Percentiles rank a stretch among this genome's conserved stretches.
phyloP scores from a whole-genome alignment of 1,284 basidiomycete species.

The Butyriboletus pseudospeciosus region DNA sequence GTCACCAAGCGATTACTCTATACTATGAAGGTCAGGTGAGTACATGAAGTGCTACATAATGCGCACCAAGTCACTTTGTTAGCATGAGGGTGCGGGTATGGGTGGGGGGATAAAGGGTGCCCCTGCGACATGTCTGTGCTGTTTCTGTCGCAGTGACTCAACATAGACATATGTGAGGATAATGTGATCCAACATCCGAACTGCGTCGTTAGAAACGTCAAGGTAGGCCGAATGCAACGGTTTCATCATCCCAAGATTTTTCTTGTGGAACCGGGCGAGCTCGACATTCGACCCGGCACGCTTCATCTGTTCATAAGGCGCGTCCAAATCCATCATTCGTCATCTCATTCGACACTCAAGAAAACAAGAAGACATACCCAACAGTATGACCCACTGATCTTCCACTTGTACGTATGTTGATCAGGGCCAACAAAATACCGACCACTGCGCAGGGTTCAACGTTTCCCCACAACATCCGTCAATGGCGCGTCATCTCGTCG shows the following conservation, averaged over 20 bases:
- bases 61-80: no score
- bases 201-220: constrained; percentile 11
- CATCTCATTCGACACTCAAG: not conserved
- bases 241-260: constrained; percentile 14
- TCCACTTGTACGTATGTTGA: constrained; percentile 26
- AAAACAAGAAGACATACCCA: constrained; percentile 10
- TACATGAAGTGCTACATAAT: no score
- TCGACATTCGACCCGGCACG: not conserved
- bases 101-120: no score
- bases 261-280: constrained; percentile 21
- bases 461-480: not conserved
- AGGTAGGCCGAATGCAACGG: constrained; percentile 19
- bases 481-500: not conserved
- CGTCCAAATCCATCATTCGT: not conserved
- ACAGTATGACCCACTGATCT: constrained; percentile 17
- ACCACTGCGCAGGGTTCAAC: constrained; percentile 10
- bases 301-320: constrained; percentile 15
- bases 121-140: no score
- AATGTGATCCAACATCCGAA: constrained; percentile 22
- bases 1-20: no score
- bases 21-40: no score
- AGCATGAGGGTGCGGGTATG: no score
- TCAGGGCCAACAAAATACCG: constrained; percentile 26
- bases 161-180: constrained; percentile 24
- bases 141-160: constrained; percentile 15